phyloP scores from a whole-genome alignment of 2,329 filamentous ascomycete genomes.

The Ceratocystis ficicola region DNA sequence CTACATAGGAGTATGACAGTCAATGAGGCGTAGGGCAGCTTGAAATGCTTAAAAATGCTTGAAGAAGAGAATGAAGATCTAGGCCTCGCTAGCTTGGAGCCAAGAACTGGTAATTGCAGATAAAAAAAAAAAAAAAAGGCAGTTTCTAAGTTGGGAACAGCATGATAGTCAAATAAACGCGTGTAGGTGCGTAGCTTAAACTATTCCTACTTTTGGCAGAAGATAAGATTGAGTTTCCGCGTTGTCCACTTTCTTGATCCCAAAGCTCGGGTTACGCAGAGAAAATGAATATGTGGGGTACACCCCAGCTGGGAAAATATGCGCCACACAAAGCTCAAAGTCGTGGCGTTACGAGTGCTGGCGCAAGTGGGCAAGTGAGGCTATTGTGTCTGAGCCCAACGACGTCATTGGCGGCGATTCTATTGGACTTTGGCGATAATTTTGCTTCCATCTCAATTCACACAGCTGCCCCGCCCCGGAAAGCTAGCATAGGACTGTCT shows the following conservation, averaged over 20 bases:
- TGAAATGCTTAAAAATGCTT: too few species aligned
- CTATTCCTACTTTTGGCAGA: background rate
- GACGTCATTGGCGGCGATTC: background rate
- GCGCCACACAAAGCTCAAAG: background rate
- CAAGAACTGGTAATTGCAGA: background rate
- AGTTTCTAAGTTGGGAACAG: background rate
- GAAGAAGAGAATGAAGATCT: too few species aligned
- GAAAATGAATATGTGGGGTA: background rate
- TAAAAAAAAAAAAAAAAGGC: background rate
- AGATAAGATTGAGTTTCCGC: slow-evolving; percentile 1
- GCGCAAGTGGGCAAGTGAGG: too few species aligned
- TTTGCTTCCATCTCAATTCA: too few species aligned
- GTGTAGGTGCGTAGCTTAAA: background rate
- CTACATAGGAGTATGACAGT: background rate
- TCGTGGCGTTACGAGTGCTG: too few species aligned
- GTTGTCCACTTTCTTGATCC: background rate
- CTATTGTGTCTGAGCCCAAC: background rate
- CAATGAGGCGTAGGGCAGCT: too few species aligned
- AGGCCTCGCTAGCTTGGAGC: too few species aligned
- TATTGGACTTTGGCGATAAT: background rate
- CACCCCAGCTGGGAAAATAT: background rate
- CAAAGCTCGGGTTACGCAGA: slow-evolving; percentile 2
- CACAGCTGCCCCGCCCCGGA: too few species aligned
- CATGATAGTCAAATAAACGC: background rate
- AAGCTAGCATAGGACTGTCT: too few species aligned